A percentile compares a stretch with the other conserved stretches of the same genome.
Evolutionary conservation across 495 filamentous ascomycete species (phyloP).

Genomic region (Talaromyces wortmannii): DNA sequence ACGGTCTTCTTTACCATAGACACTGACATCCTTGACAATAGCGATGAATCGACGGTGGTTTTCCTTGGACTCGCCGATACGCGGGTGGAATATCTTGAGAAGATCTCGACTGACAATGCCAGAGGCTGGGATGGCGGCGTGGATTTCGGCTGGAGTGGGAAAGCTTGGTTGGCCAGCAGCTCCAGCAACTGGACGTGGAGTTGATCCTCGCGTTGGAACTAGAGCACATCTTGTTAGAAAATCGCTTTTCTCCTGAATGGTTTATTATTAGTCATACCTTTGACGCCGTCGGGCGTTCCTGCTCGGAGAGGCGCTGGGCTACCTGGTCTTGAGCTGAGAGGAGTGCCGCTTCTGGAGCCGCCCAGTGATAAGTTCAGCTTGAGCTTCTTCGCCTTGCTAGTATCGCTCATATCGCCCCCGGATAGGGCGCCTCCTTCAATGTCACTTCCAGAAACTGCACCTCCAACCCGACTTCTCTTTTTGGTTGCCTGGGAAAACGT

Average conservation of each 20-base stretch:
- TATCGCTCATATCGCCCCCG: conserved; percentile 64
- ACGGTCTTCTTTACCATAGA: conserved; percentile 39
- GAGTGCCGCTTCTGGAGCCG: conserved; percentile 45
- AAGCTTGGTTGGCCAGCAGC: conserved; percentile 24
- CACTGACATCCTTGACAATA: conserved; percentile 40
- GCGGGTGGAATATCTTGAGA: conserved; percentile 52
- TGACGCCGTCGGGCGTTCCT: conserved; percentile 27
- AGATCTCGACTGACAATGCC: conserved; percentile 61
- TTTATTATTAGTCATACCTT: conserved; percentile 17
- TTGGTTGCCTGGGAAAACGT: conserved; percentile 27
- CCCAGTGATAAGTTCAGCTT: conserved; percentile 48
- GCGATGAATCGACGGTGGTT: conserved; percentile 37
- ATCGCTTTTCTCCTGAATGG: not conserved
- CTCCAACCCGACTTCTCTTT: conserved; percentile 36
- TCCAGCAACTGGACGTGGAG: conserved; percentile 13
- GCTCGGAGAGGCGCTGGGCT: conserved; percentile 41
- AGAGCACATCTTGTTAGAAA: not conserved
- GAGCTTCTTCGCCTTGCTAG: conserved; percentile 61
- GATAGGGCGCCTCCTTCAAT: conserved; percentile 66
- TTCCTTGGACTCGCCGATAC: conserved; percentile 44
- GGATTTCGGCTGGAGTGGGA: conserved; percentile 63
- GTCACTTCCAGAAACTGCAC: conserved; percentile 68
- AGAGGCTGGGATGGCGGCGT: conserved; percentile 55
- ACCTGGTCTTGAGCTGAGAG: conserved; percentile 45
- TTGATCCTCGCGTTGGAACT: conserved; percentile 27